phyloP scores from a whole-genome alignment of 139 green algal species.

The Chlorella sp. region DNA sequence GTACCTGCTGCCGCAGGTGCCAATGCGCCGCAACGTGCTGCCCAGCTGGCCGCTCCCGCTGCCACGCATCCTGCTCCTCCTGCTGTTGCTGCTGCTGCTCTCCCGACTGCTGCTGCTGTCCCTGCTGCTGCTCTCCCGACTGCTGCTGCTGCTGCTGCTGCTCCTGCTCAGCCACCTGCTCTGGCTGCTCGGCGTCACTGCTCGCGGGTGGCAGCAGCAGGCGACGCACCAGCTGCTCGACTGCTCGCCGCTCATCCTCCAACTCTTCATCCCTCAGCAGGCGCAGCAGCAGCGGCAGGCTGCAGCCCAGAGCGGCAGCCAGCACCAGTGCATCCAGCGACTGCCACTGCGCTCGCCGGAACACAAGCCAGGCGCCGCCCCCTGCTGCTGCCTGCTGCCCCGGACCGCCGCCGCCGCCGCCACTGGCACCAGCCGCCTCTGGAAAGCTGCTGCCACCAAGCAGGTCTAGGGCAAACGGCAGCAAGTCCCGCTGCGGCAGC shows the following conservation, averaged over 20 bases:
- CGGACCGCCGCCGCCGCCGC: neutral
- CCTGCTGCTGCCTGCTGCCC: neutral
- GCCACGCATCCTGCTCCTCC: no score
- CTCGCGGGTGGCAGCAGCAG: slow-evolving; percentile 10
- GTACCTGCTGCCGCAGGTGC: slow-evolving; percentile 7
- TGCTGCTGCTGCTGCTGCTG: neutral
- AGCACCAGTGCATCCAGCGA: slow-evolving; percentile 35
- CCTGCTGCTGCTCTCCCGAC: neutral
- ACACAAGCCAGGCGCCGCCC: slow-evolving; percentile 4
- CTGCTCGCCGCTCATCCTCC: neutral
- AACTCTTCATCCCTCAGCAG: slow-evolving; percentile 32
- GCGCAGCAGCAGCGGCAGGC: slow-evolving; percentile 18
- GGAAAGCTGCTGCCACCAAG: neutral
- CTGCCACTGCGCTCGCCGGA: slow-evolving; percentile 16
- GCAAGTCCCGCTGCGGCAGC: slow-evolving; percentile 39
- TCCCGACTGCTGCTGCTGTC: neutral
- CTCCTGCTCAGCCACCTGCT: neutral
- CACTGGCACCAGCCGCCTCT: no score
- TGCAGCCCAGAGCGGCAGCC: slow-evolving; percentile 19
- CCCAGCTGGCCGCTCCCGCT: neutral
- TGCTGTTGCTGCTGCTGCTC: neutral
- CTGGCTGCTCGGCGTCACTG: neutral
- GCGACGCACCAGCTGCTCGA: neutral
- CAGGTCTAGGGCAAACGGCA: slow-evolving; percentile 15
- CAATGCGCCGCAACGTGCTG: neutral